Base-by-base conservation (phyloP, 768 basidiomycete genomes). In the Candolleomyces aberdarensis region DNA sequence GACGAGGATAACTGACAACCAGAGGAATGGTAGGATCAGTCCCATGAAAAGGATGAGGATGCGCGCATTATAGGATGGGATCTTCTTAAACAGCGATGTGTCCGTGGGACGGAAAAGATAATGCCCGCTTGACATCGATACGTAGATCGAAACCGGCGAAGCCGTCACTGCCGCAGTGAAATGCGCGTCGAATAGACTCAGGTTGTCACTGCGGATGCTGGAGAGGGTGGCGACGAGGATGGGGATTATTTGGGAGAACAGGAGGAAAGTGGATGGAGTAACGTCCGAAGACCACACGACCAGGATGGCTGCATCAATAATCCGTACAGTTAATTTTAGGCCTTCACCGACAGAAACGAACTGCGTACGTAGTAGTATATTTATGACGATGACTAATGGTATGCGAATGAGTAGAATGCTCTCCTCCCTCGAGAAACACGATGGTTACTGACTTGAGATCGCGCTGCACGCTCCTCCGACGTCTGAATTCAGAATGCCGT, bases 101-200 rank as follows among this genome's bases (percentile, higher is more conserved):
- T 53, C 11, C 29, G 5, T 13, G 22, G n/a, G n/a, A n/a, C 52
- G 14, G 29, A 53, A 53, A 17, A 32, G 52, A 17, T 53, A n/a
- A 8, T 3, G 52, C 2, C 31, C 32, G 32, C 52, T 32, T 8
- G 52, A 53, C 2, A 3, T 29, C 3, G 8, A 62, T 17, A 68
- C 56, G 40, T 65, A 68, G 20, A 64, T 43, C 20, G 62, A 62
- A 19, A 66, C 51, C 0, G 67, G 67, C 5, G 63, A 64, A 13
- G 63, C 62, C 5, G 66, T 65, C 10, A 65, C 64, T 10, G 60
- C 60, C 5, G 64, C 57, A 6, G 67, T 61, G 46, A 65, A 65
- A 50, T 65, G 66, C 1, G 66, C 66, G 20, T 69, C 67, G 48
- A 65, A 67, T 14, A 69, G 48, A 49, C 52, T 59, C n/a, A 69